A percentile compares a stretch with the other conserved stretches of the same genome.
Conservation (phyloP, 352 stramenopile genomes). For the Pelagophyceae sp. region DNA sequence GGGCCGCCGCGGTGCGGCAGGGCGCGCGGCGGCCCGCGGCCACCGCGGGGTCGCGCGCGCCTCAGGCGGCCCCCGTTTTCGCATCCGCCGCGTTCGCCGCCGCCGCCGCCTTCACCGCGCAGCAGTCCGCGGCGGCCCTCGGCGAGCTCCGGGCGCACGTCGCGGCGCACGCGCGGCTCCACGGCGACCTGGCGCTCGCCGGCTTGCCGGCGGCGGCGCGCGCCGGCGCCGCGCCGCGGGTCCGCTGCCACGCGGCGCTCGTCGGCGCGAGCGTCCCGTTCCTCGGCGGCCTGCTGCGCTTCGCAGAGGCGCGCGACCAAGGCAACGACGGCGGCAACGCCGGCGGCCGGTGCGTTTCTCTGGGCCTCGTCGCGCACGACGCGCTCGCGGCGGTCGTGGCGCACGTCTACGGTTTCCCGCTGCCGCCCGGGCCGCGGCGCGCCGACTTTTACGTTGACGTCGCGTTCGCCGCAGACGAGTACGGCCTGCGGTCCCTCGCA, state of each 20-base stretch:
- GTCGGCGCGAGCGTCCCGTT: background rate
- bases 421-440: background rate
- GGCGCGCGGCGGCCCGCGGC: too few relatives aligned
- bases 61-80: too few relatives aligned
- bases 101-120: background rate
- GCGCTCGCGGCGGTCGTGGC: background rate
- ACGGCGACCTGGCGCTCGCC: background rate
- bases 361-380: background rate
- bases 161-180: background rate
- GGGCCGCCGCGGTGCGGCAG: background rate
- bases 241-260: background rate
- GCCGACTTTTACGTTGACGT: background rate
- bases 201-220: too few relatives aligned
- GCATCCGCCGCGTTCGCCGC: background rate
- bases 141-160: background rate
- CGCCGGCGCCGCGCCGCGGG: too few relatives aligned
- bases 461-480: background rate
- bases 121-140: background rate
- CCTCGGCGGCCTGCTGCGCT: background rate
- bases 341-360: too few relatives aligned
- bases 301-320: too few relatives aligned
- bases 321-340: too few relatives aligned
- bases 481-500: background rate
- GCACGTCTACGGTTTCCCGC: background rate
- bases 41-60: too few relatives aligned